Conservation (phyloP, 2,329 filamentous ascomycete genomes). For the Alternaria sp. region DNA sequence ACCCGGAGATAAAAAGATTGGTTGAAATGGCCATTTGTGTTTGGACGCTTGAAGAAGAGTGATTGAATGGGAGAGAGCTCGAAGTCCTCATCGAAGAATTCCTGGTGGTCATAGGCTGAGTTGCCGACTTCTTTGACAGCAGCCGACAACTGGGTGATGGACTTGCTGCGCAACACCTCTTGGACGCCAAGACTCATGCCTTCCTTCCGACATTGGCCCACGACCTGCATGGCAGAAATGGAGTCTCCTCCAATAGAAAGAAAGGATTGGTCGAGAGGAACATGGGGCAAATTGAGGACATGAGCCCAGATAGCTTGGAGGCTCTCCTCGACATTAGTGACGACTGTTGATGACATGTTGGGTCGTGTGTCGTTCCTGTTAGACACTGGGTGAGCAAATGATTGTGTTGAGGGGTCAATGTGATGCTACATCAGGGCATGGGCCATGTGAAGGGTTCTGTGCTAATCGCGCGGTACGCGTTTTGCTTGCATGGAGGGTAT, state of each 20-base stretch:
- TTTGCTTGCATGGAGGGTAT: neutral
- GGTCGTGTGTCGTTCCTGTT: slow-evolving; percentile 5
- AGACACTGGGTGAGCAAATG: neutral
- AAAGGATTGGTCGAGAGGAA: slow-evolving; percentile 45
- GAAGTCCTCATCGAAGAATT: slow-evolving; percentile 39
- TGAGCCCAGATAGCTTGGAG: slow-evolving; percentile 40
- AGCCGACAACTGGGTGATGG: slow-evolving; percentile 46
- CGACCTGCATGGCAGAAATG: slow-evolving; percentile 59
- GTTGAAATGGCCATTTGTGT: slow-evolving; percentile 44
- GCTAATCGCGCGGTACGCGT: neutral
- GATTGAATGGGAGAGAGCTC: slow-evolving; percentile 43
- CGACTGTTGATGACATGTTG: slow-evolving; percentile 9
- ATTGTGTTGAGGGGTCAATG: neutral
- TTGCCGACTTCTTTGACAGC: slow-evolving; percentile 27
- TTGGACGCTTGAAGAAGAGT: slow-evolving; percentile 40
- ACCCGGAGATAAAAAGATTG: slow-evolving; percentile 44
- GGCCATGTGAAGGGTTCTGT: neutral
- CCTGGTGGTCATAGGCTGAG: slow-evolving; percentile 22
- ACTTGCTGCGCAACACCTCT: slow-evolving; percentile 56
- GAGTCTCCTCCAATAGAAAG: slow-evolving; percentile 57
- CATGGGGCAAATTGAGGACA: slow-evolving; percentile 39
- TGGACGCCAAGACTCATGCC: slow-evolving; percentile 56
- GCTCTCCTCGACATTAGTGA: slow-evolving; percentile 20
- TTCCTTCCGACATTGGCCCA: slow-evolving; percentile 54
- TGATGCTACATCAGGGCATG: neutral